These are phyloP conservation scores for Capronia coronata DNA, from an alignment of 2,329 filamentous ascomycete species.

Conservation along the genomic window DNA sequence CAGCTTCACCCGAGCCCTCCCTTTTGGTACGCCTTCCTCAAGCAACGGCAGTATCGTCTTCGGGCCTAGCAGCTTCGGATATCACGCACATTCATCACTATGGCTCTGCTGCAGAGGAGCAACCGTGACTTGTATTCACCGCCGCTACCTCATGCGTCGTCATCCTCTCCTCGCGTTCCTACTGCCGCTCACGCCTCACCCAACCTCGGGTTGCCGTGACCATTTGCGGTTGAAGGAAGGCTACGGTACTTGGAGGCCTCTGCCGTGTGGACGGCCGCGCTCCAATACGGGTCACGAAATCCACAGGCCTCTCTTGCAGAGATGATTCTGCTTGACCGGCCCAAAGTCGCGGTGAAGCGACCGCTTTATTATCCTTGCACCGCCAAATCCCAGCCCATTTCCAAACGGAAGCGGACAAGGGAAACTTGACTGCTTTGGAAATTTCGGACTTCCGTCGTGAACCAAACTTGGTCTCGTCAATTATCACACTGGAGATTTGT, in stretches of 20 bases:
- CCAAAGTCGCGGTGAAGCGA: constrained; percentile 22
- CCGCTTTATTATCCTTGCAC: constrained; percentile 4
- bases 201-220: too few species aligned
- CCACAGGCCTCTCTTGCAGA: too few species aligned
- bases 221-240: too few species aligned
- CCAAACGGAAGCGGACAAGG: background rate
- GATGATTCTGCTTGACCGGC: background rate
- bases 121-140: too few species aligned
- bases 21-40: background rate
- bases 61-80: background rate
- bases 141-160: background rate
- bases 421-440: background rate
- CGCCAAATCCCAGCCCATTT: background rate
- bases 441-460: background rate
- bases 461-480: background rate
- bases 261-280: too few species aligned
- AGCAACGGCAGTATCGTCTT: too few species aligned
- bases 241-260: background rate
- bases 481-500: background rate
- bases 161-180: background rate
- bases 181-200: background rate
- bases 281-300: too few species aligned
- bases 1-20: constrained; percentile 12
- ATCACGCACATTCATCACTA: background rate
- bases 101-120: background rate